These are phyloP conservation scores for Alternaria hordeiaustralica DNA, from an alignment of 2,329 filamentous ascomycete species.

Conservation along the genomic window DNA sequence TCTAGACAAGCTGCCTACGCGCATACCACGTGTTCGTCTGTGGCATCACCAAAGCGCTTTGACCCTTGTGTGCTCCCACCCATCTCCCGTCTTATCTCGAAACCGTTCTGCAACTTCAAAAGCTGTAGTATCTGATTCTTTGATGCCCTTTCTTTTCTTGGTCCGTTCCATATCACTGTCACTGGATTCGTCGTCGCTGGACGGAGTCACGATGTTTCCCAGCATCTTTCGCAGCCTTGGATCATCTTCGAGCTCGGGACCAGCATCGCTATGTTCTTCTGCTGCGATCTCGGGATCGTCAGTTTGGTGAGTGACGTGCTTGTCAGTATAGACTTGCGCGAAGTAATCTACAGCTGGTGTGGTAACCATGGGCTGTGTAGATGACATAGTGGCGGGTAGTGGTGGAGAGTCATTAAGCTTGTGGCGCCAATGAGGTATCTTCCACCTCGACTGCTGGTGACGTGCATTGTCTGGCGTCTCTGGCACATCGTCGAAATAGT, in stretches of 20 bases:
- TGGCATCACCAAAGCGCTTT: background rate
- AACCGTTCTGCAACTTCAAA: constrained; percentile 1
- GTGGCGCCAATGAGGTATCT: background rate
- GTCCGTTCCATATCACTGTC: constrained; percentile 11
- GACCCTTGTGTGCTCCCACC: background rate
- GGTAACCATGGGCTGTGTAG: background rate
- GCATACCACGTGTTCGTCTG: background rate
- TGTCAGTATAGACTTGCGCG: background rate
- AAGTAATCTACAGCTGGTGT: constrained; percentile 2
- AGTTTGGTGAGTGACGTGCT: background rate
- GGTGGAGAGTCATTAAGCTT: background rate
- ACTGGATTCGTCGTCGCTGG: background rate
- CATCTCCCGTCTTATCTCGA: background rate
- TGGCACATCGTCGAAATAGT: constrained; percentile 5
- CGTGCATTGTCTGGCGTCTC: background rate
- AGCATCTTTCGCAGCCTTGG: constrained; percentile 9
- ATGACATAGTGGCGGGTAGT: background rate
- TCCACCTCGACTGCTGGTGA: background rate
- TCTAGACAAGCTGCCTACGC: background rate
- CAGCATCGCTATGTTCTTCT: constrained; percentile 3
- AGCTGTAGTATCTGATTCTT: background rate
- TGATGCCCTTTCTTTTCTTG: constrained; percentile 15
- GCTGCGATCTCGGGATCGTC: background rate
- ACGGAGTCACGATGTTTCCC: background rate
- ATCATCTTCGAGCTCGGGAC: constrained; percentile 2